Percentiles rank a stretch among this genome's conserved stretches.
phyloP scores from a whole-genome alignment of 805 yeast genomes.

The Lipomyces orientalis region DNA sequence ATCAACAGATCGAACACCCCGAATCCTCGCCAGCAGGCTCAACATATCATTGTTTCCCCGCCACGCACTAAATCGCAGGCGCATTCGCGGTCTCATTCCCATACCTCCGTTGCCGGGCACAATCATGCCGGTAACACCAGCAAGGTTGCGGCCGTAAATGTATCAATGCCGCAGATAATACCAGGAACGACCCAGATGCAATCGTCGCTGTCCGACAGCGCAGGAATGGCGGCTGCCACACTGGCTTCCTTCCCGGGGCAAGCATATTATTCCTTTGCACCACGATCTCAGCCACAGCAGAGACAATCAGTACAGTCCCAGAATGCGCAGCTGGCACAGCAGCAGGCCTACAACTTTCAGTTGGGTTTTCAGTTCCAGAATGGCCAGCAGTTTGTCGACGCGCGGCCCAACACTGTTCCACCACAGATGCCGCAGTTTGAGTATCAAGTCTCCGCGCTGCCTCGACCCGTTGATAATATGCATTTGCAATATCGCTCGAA shows the following conservation, averaged over 20 bases:
- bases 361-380: background rate
- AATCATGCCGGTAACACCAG: background rate
- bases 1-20: background rate
- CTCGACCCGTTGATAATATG: background rate
- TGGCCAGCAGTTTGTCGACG: background rate
- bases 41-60: background rate
- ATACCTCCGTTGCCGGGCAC: background rate
- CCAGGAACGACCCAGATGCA: conserved; percentile 1
- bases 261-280: background rate
- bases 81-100: conserved; percentile 16
- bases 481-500: conserved; percentile 1
- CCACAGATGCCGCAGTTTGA: background rate
- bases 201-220: conserved; percentile 15
- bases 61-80: conserved; percentile 15
- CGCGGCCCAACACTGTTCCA: conserved; percentile 2
- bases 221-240: conserved; percentile 21
- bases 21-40: conserved; percentile 10
- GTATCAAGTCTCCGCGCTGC: background rate
- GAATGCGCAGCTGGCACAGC: conserved; percentile 14
- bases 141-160: background rate
- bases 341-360: conserved; percentile 11
- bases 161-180: background rate
- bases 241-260: conserved; percentile 4
- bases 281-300: conserved; percentile 15
- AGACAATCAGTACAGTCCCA: conserved; percentile 9